Evolutionary conservation across 140 eudicot genomes (phyloP).

Genomic region (Senecio squalidus): DNA sequence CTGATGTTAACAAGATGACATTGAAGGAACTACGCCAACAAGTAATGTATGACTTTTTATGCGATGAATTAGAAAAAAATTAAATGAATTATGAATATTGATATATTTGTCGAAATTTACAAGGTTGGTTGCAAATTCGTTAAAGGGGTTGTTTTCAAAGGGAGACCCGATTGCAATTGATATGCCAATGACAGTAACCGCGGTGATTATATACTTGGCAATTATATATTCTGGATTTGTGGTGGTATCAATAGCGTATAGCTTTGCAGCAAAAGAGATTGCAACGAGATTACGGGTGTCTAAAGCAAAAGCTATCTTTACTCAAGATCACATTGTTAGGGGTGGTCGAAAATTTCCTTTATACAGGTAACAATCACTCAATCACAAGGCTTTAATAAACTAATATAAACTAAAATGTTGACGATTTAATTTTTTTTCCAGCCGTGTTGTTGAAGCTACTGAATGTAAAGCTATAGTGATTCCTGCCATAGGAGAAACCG

Average conservation of each 20-base stretch:
- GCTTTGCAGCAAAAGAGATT: slow-evolving; percentile 87
- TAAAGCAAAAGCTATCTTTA: slow-evolving; percentile 70
- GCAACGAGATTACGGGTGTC: slow-evolving; percentile 78
- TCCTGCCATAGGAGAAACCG: slow-evolving; percentile 60
- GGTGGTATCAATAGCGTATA: slow-evolving; percentile 87
- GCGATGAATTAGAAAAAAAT: neutral
- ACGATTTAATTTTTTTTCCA: slow-evolving; percentile 22
- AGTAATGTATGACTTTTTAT: slow-evolving; percentile 60
- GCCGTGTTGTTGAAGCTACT: slow-evolving; percentile 79
- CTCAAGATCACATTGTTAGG: slow-evolving; percentile 84
- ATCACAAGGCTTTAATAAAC: neutral
- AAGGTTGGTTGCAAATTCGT: slow-evolving; percentile 90
- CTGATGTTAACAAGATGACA: slow-evolving; percentile 55
- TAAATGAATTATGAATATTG: neutral
- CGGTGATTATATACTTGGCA: slow-evolving; percentile 86
- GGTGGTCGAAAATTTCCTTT: slow-evolving; percentile 84
- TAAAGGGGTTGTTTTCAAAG: slow-evolving; percentile 48
- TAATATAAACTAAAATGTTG: too few species aligned
- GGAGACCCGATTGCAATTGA: slow-evolving; percentile 94
- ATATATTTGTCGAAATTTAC: slow-evolving; percentile 8
- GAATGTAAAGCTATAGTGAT: slow-evolving; percentile 55
- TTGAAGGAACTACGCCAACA: slow-evolving; percentile 61
- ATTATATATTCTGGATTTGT: slow-evolving; percentile 68
- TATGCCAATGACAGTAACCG: slow-evolving; percentile 94
- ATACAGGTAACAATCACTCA: slow-evolving; percentile 65